phyloP scores from a whole-genome alignment of 441 rosid species.

The Melastoma candidum region DNA sequence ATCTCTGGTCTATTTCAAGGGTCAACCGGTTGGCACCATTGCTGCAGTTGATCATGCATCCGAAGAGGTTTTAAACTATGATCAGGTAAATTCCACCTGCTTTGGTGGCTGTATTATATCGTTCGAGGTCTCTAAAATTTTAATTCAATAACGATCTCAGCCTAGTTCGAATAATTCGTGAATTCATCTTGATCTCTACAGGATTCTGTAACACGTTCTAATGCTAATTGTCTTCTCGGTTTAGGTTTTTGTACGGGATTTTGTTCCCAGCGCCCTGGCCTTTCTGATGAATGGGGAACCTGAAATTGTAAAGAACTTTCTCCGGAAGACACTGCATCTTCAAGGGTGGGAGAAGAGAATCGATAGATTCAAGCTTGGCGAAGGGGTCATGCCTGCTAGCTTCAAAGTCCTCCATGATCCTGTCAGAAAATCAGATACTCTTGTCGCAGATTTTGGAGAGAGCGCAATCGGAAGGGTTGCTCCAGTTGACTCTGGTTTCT shows the following conservation, averaged over 20 bases:
- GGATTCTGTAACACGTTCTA: too few species aligned
- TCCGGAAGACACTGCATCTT: slow-evolving; percentile 16
- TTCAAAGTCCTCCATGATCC: slow-evolving; percentile 20
- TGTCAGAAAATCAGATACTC: slow-evolving; percentile 13
- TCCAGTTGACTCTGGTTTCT: slow-evolving; percentile 18
- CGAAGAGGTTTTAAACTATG: slow-evolving; percentile 17
- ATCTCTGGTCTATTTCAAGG: slow-evolving; percentile 16
- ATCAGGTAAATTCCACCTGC: slow-evolving; percentile 11
- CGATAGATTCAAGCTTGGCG: slow-evolving; percentile 18
- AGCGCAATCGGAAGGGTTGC: slow-evolving; percentile 20
- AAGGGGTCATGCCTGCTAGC: slow-evolving; percentile 22
- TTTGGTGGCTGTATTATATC: not conserved
- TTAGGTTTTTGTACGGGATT: slow-evolving; percentile 16
- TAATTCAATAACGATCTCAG: not conserved
- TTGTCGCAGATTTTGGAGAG: slow-evolving; percentile 20
- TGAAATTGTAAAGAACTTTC: slow-evolving; percentile 16
- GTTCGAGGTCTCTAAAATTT: not conserved
- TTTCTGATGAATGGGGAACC: slow-evolving; percentile 20
- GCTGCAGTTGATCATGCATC: slow-evolving; percentile 21
- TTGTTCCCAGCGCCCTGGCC: slow-evolving; percentile 22
- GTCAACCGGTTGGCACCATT: slow-evolving; percentile 16
- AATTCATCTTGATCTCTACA: too few species aligned
- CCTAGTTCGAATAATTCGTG: not conserved
- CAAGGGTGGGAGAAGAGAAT: slow-evolving; percentile 21
- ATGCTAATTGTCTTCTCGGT: not conserved